These are phyloP conservation scores for Penicillium cataractarum DNA, from an alignment of 495 filamentous ascomycete genomes.

Conservation along the genomic window DNA sequence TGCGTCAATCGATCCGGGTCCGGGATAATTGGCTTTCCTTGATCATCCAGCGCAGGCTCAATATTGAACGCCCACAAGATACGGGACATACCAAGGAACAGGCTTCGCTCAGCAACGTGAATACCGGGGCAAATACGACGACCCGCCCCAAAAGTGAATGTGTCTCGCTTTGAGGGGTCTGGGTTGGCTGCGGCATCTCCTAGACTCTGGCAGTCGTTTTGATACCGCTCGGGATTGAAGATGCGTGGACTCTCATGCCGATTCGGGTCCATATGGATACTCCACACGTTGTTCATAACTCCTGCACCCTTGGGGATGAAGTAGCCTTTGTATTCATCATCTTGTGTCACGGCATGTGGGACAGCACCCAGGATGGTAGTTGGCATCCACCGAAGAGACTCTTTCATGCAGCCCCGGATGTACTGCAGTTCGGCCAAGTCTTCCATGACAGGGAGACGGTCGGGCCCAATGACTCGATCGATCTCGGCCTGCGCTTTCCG, in stretches of 20 bases:
- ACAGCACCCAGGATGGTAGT: constrained; percentile 50
- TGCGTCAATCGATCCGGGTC: constrained; percentile 33
- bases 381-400: constrained; percentile 47
- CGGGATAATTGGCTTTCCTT: constrained; percentile 21
- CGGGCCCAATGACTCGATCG: constrained; percentile 28
- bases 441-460: constrained; percentile 30
- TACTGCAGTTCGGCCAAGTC: constrained; percentile 39
- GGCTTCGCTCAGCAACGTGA: constrained; percentile 39
- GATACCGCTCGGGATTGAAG: constrained; percentile 60
- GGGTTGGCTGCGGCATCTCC: constrained; percentile 46
- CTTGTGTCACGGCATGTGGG: constrained; percentile 56
- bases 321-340: constrained; percentile 58
- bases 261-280: constrained; percentile 48
- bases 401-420: constrained; percentile 41
- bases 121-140: constrained; percentile 38
- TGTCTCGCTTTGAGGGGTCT: constrained; percentile 36
- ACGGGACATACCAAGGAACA: constrained; percentile 55
- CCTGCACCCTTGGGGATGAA: constrained; percentile 51
- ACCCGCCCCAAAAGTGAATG: constrained; percentile 35
- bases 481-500: constrained; percentile 56
- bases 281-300: constrained; percentile 51
- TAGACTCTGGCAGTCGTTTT: constrained; percentile 25
- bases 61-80: constrained; percentile 58
- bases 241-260: constrained; percentile 52
- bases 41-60: constrained; percentile 14